Base-by-base conservation (phyloP, 2,329 filamentous ascomycete genomes). In the Penicillium griseofulvum region DNA sequence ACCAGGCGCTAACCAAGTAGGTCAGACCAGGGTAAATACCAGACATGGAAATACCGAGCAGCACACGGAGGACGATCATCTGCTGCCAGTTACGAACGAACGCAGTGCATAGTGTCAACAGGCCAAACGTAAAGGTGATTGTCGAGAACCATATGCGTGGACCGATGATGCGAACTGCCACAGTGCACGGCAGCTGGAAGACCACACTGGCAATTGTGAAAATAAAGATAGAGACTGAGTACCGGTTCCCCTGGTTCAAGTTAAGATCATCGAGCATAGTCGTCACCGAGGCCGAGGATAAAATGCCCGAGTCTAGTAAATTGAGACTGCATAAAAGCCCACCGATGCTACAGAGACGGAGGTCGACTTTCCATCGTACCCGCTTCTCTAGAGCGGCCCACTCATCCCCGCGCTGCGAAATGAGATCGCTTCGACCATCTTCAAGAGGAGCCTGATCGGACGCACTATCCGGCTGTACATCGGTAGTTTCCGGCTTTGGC, bases 211-310 rank as follows among this genome's bases (percentile, higher is more conserved):
- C 79, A 52, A 89, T 80, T 10, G 87, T 89, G 71, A 89, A 89
- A 68, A 89, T 87, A 74, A 89, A 87, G 54, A 90, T 89, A 22
- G 85, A 81, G 5, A 89, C 81, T 1, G 84, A 87, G 62, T 87
- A 90, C 37, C 86, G 79, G 59, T 86, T 83, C 22, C 86, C 86
- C 39, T 83, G 79, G 12, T 58, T 53, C 29, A 90, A 75, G 16
- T 81, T 79, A 39, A 90, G 76, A 65, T 90, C 87, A 11, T 74
- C 66, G 44, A 85, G 78, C 83, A 89, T 87, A 26, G 80, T 85
- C 0, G 87, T 89, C 10, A 89, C 87, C 1, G 85, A 85, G 0
- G 87, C 87, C 7, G 82, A 86, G 1, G 83, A 86, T 54, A 90
- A 85, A 62, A 90, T 86, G 38, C 86, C 86, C 46, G 82, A 84